A percentile compares a stretch with the other conserved stretches of the same genome.
Evolutionary conservation across 306 rosid genomes (phyloP).

Genomic region (Trifolium subterraneum): DNA sequence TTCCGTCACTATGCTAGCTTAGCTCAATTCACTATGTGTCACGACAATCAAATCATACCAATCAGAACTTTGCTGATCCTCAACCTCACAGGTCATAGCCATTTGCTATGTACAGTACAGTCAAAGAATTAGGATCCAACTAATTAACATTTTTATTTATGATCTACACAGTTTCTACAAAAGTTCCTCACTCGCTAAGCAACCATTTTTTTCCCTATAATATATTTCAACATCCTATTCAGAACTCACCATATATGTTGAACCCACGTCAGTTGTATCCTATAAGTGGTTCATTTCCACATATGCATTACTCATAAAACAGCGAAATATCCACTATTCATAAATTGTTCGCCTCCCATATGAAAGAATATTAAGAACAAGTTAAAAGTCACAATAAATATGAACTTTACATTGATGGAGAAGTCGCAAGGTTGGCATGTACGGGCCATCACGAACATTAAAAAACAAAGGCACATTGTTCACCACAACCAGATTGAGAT

Average conservation of each 20-base stretch:
- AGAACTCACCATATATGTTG: constrained; percentile 10
- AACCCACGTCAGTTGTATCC: constrained; percentile 8
- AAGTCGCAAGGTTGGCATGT: constrained; percentile 95
- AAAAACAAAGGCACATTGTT: constrained; percentile 93
- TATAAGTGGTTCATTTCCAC: constrained; percentile 1
- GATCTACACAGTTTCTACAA: neutral
- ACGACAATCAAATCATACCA: neutral
- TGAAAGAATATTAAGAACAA: constrained; percentile 13
- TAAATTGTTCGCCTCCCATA: neutral
- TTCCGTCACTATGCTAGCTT: constrained; percentile 9
- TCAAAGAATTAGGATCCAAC: constrained; percentile 37
- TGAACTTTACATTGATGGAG: constrained; percentile 90
- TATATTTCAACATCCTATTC: constrained; percentile 7
- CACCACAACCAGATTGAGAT: constrained; percentile 92
- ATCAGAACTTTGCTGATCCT: constrained; percentile 15
- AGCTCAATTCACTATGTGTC: constrained; percentile 15
- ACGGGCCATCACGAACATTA: constrained; percentile 95
- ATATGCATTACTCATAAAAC: neutral
- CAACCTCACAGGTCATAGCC: constrained; percentile 12
- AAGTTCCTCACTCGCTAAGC: neutral
- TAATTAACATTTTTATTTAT: neutral
- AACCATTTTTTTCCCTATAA: constrained; percentile 24
- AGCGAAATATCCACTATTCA: neutral
- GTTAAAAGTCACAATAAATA: constrained; percentile 28
- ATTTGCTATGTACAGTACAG: constrained; percentile 14